Evolutionary conservation across 768 basidiomycete species (phyloP), one percentile per base, ranked within the genome.

Genomic region (Ramaria sp.): DNA sequence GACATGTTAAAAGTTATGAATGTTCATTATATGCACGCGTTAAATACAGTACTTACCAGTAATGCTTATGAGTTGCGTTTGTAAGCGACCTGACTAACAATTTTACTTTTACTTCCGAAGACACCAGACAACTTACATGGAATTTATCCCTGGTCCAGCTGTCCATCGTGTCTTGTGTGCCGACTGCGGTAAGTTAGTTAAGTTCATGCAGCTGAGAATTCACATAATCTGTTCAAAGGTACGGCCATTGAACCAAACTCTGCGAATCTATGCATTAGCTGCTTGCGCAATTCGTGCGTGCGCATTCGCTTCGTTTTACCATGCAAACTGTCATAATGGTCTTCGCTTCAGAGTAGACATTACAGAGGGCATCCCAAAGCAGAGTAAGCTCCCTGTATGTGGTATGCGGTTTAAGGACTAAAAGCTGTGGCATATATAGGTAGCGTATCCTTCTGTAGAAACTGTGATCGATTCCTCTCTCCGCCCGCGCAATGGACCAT

Each of bases 281-380:
- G 93, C 66, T 75, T 96, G 45, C 73, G 92, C 56, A 95, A 94
- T 77, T 84, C 86, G 86, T 86, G 67, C 60, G 84, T 70, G 19
- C 37, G 20, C n/a, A n/a, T 51, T 59, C 20, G 11, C 6, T 43
- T 37, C 37, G 20, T 42, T 15, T 12, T 27, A 20, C 20, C 9
- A 27, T 43, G 20, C 46, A 48, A 1, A 49, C 24, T 10, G 27
- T 42, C 7, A 31, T 47, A 12, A 53, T 49, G 1, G 24, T 17
- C 0, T 13, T 30, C 47, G 22, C 49, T 41, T 4, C 64, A 91
- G 89, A 7, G 84, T 98, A 59, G 96, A 99, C 69, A 95, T 99
- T 67, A 98, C 94, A 0, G 95, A 98, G 68, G 93, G 92, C 13
- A 98, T 98, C 53, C 95, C 94, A 7, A 97, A 93, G 67, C 90